phyloP scores from a whole-genome alignment of 257 asterid species.

The Mentha longifolia region DNA sequence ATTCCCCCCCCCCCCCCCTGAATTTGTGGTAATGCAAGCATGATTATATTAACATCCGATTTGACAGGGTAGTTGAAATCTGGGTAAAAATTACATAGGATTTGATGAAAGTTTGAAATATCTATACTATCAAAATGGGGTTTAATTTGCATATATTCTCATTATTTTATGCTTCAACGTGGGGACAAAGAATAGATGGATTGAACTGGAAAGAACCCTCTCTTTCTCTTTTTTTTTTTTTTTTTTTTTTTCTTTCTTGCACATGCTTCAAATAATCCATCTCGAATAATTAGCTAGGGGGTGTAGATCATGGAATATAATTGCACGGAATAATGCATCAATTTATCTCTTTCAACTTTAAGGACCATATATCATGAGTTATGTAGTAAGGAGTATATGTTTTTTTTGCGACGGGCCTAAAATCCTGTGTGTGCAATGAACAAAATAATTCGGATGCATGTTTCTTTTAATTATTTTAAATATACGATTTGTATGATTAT shows the following conservation, averaged over 20 bases:
- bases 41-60: slow-evolving; percentile 5
- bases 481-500: too few relatives aligned
- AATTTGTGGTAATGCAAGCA: slow-evolving; percentile 7
- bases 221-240: too few relatives aligned
- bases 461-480: too few relatives aligned
- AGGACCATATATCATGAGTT: too few relatives aligned
- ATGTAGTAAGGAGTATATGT: too few relatives aligned
- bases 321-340: slow-evolving; percentile 25
- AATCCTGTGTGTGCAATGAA: too few relatives aligned
- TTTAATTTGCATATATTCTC: slow-evolving; percentile 7
- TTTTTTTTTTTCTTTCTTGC: neutral
- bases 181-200: slow-evolving; percentile 4
- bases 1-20: too few relatives aligned
- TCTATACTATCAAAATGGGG: neutral
- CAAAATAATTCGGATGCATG: too few relatives aligned
- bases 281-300: slow-evolving; percentile 19
- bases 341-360: neutral
- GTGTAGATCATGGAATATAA: neutral
- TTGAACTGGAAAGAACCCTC: slow-evolving; percentile 13
- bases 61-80: slow-evolving; percentile 43
- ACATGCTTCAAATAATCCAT: slow-evolving; percentile 27
- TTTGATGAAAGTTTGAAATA: slow-evolving; percentile 21
- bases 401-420: too few relatives aligned
- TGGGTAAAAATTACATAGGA: slow-evolving; percentile 20
- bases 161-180: slow-evolving; percentile 1